phyloP scores from a whole-genome alignment of 2,329 filamentous ascomycete genomes.

The Ophiognomonia clavigignenti-juglandacearum region DNA sequence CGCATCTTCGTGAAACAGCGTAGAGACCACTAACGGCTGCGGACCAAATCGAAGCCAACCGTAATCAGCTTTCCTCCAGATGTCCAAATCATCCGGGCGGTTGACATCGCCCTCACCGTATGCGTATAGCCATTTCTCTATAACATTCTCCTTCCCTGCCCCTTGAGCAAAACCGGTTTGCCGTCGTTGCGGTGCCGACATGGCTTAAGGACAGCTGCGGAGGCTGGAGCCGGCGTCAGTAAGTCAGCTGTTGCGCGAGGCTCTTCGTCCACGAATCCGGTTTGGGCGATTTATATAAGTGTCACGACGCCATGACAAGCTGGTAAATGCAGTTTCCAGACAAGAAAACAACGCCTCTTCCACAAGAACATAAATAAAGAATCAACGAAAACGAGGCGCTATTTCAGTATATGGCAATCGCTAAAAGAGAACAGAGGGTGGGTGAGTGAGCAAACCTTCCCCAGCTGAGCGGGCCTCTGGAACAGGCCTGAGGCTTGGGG shows the following conservation, averaged over 20 bases:
- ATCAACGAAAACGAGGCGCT: no score
- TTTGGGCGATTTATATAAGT: no score
- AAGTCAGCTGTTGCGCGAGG: background rate
- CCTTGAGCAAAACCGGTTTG: slow-evolving; percentile 6
- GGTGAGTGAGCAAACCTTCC: background rate
- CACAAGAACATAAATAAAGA: background rate
- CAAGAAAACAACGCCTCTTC: no score
- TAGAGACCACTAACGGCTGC: background rate
- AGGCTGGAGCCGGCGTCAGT: no score
- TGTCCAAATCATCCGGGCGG: background rate
- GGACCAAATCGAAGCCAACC: background rate
- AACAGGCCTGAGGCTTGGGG: background rate
- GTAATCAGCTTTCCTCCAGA: background rate
- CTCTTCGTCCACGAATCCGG: no score
- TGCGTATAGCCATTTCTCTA: slow-evolving; percentile 12
- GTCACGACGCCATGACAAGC: background rate
- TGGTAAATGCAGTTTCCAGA: no score
- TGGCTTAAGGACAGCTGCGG: no score
- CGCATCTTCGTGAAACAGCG: background rate
- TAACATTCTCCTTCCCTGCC: background rate
- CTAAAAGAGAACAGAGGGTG: background rate
- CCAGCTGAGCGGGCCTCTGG: background rate
- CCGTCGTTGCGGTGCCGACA: background rate
- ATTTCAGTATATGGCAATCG: no score
- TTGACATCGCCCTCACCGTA: slow-evolving; percentile 12